These are phyloP conservation scores for Penicillium rolfsii DNA, from an alignment of 2,329 filamentous ascomycete species.

Conservation along the genomic window DNA sequence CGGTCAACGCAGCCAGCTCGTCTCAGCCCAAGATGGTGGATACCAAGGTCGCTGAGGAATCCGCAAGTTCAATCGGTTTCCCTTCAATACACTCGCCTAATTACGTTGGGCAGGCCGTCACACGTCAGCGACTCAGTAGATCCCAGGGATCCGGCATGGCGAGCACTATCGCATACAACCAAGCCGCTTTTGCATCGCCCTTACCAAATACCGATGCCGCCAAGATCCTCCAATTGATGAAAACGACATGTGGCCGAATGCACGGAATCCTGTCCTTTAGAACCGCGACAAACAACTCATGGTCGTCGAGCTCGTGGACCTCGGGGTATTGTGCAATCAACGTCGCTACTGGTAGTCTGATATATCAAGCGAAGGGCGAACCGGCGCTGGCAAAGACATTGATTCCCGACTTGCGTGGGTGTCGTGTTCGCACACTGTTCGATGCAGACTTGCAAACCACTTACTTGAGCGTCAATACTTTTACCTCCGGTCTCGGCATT, in stretches of 20 bases:
- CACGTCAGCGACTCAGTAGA: constrained; percentile 42
- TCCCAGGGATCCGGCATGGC: constrained; percentile 34
- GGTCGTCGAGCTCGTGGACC: constrained; percentile 51
- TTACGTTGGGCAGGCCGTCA: constrained; percentile 37
- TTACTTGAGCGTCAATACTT: constrained; percentile 54
- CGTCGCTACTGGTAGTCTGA: constrained; percentile 54
- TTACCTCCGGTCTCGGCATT: constrained; percentile 52
- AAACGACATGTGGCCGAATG: constrained; percentile 56
- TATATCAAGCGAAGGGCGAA: constrained; percentile 56
- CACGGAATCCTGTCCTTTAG: constrained; percentile 57
- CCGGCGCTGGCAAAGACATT: constrained; percentile 52
- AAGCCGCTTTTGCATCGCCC: constrained; percentile 39
- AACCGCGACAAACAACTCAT: constrained; percentile 46
- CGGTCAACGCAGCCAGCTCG: constrained; percentile 42
- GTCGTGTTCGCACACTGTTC: constrained; percentile 53
- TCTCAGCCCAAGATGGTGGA: constrained; percentile 43
- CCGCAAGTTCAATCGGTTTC: constrained; percentile 50
- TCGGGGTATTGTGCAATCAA: constrained; percentile 58
- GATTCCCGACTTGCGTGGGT: constrained; percentile 55
- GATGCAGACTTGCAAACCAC: constrained; percentile 51
- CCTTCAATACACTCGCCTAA: constrained; percentile 52
- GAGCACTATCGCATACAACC: constrained; percentile 33
- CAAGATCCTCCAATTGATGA: constrained; percentile 56
- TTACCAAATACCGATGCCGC: constrained; percentile 50
- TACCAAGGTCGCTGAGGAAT: constrained; percentile 45